Evolutionary conservation across 768 basidiomycete genomes (phyloP).

Genomic region (Tylopilus felleus): DNA sequence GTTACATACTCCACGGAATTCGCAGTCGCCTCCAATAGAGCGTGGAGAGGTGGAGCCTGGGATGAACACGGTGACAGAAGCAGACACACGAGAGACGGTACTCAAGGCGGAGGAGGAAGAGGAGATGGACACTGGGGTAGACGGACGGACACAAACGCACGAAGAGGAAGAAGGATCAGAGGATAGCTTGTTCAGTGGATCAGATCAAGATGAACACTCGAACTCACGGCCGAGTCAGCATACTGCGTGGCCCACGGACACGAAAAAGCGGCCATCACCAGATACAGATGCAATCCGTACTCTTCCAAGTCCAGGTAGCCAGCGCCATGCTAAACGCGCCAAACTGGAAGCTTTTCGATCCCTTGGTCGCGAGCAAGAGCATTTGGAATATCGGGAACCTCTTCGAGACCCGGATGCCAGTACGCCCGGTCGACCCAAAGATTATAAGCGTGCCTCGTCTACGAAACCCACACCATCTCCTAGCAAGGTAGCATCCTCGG

Average conservation of each 20-base stretch:
- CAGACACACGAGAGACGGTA: not conserved
- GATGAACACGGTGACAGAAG: not conserved
- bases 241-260: slow-evolving; percentile 1
- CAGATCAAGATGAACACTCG: not conserved
- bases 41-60: not conserved
- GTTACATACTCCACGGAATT: not conserved
- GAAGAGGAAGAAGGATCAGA: slow-evolving; percentile 24
- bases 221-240: not conserved
- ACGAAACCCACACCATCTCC: slow-evolving; percentile 19
- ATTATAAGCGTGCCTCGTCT: slow-evolving; percentile 21
- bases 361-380: slow-evolving; percentile 10
- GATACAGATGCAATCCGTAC: slow-evolving; percentile 16
- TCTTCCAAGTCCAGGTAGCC: slow-evolving; percentile 10
- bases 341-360: slow-evolving; percentile 22
- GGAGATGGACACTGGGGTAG: not conserved
- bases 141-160: slow-evolving; percentile 3
- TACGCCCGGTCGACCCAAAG: not conserved
- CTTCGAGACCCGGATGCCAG: slow-evolving; percentile 17
- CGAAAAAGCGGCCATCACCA: slow-evolving; percentile 32
- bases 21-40: not conserved
- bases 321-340: slow-evolving; percentile 25
- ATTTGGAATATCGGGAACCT: slow-evolving; percentile 18
- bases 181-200: slow-evolving; percentile 37
- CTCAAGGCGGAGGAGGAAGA: not conserved
- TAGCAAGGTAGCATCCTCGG: slow-evolving; percentile 3